Evolutionary conservation across 495 filamentous ascomycete species (phyloP).

Genomic region (Immersiella caudata): DNA sequence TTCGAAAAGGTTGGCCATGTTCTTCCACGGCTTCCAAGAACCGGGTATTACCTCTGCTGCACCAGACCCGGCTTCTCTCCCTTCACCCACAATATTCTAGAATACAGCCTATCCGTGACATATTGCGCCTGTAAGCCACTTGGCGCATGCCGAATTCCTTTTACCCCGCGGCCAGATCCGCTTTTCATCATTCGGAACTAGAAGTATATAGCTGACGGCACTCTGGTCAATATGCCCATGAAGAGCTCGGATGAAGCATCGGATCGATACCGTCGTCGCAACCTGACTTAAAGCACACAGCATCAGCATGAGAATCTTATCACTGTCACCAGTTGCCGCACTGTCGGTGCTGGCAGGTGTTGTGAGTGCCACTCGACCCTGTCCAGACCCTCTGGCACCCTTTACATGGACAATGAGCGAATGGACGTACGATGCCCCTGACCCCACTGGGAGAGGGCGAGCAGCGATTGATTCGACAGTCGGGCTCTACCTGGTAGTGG

Average conservation of each 20-base stretch:
- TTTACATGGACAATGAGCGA: slow-evolving; percentile 7
- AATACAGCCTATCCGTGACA: neutral
- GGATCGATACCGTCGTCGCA: neutral
- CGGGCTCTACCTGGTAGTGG: slow-evolving; percentile 5
- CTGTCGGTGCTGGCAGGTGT: neutral
- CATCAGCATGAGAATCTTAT: neutral
- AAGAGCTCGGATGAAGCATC: neutral
- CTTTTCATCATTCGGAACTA: neutral
- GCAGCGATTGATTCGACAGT: slow-evolving; percentile 5
- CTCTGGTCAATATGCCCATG: neutral
- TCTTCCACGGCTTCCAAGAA: too few relatives aligned
- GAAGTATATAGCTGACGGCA: neutral
- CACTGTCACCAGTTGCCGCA: neutral
- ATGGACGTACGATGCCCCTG: slow-evolving; percentile 10
- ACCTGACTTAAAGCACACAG: neutral
- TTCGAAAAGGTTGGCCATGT: too few relatives aligned
- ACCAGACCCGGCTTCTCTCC: neutral
- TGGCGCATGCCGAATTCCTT: neutral
- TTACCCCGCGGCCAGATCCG: neutral
- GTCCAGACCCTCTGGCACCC: neutral
- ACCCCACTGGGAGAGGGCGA: neutral
- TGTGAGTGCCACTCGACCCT: neutral
- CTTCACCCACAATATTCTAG: neutral
- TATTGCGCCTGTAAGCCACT: neutral
- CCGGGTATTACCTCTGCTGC: neutral